phyloP scores from a whole-genome alignment of 345 rosid genomes.

The Xanthoceras sorbifolium region DNA sequence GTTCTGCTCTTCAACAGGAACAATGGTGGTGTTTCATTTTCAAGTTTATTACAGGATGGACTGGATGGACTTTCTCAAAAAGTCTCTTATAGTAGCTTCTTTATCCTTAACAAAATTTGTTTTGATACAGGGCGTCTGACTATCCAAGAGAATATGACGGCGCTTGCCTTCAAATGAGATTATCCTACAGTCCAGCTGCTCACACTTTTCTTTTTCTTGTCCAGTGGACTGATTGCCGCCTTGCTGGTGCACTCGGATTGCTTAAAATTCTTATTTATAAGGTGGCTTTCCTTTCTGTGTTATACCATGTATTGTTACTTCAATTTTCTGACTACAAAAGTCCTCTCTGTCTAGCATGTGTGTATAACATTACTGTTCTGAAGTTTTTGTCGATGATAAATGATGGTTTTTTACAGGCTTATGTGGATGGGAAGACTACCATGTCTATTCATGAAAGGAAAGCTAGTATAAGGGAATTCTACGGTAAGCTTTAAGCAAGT shows the following conservation, averaged over 20 bases:
- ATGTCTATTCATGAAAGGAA: constrained; percentile 84
- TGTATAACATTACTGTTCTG: background rate
- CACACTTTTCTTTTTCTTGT: constrained; percentile 84
- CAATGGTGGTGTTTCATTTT: background rate
- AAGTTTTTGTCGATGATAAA: constrained; percentile 7
- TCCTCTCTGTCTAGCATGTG: background rate
- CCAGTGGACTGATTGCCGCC: constrained; percentile 93
- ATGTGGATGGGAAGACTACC: constrained; percentile 88
- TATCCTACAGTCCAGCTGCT: constrained; percentile 91
- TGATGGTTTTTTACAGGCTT: constrained; percentile 52
- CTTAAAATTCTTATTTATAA: constrained; percentile 86
- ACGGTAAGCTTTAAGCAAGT: constrained; percentile 48
- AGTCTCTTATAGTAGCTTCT: background rate
- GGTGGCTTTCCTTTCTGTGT: constrained; percentile 32
- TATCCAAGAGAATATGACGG: constrained; percentile 84
- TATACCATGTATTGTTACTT: background rate
- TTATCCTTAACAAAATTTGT: background rate
- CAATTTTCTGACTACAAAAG: too few relatives aligned
- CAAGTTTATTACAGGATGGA: background rate
- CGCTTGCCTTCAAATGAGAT: constrained; percentile 92
- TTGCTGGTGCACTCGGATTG: constrained; percentile 87
- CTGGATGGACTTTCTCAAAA: background rate
- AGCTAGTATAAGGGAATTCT: constrained; percentile 84
- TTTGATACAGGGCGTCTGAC: constrained; percentile 75
- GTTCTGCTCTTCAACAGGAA: background rate